These are phyloP conservation scores for Chytriomyces hyalinus DNA, from an alignment of 192 early-diverging fungal genomes.

Conservation along the genomic window DNA sequence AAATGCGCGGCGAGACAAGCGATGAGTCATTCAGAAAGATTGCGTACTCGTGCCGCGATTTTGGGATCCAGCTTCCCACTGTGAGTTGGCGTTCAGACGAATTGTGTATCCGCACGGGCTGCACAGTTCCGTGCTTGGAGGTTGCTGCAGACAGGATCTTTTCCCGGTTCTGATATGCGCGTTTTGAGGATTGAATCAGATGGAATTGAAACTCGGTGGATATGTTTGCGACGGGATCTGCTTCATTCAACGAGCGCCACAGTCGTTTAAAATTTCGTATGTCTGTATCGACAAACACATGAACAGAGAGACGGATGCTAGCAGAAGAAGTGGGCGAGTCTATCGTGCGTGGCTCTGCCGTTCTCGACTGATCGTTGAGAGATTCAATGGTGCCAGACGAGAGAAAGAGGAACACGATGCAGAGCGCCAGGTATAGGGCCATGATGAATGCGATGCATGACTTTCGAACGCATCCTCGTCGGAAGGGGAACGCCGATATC, in stretches of 20 bases:
- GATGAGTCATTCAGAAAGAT: slow-evolving; percentile 47
- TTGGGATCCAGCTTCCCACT: not conserved
- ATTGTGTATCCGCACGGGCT: slow-evolving; percentile 1
- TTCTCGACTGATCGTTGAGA: too few species aligned
- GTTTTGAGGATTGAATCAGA: not conserved
- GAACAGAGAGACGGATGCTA: not conserved
- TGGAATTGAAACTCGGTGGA: not conserved
- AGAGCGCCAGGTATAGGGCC: too few species aligned
- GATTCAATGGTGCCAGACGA: too few species aligned
- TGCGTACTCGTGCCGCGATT: slow-evolving; percentile 10
- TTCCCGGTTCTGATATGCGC: not conserved
- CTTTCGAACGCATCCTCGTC: too few species aligned
- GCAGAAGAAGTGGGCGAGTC: too few species aligned
- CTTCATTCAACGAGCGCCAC: slow-evolving; percentile 17
- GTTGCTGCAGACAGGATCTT: not conserved
- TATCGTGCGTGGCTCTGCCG: too few species aligned
- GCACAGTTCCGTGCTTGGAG: not conserved
- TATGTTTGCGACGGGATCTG: not conserved
- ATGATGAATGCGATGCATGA: too few species aligned
- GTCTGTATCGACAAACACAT: slow-evolving; percentile 19
- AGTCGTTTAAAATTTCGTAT: slow-evolving; percentile 3
- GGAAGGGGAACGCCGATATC: too few species aligned
- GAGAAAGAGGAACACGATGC: too few species aligned
- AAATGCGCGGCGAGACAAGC: slow-evolving; percentile 39
- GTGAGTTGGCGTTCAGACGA: slow-evolving; percentile 23